Base-by-base conservation (phyloP, 441 rosid species). In the Mallotus repandus region DNA sequence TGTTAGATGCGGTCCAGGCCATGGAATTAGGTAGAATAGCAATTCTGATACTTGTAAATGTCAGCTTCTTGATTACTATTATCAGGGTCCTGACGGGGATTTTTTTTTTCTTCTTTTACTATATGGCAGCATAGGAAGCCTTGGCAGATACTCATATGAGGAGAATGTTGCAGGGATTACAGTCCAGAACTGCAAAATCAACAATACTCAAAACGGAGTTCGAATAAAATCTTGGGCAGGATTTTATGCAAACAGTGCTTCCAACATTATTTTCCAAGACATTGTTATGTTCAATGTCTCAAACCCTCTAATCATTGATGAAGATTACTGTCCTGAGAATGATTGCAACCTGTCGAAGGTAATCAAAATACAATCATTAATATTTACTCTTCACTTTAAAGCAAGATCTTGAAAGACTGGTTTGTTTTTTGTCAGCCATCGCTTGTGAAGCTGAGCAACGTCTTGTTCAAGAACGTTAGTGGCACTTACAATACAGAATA, bases 1-100 rank as follows among this genome's bases (percentile, higher is more conserved):
- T 49, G 63, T 82, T 43, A 62, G 53, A 1, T 88, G 91, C 35
- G 92, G 92, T 49, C 91, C 92, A 6, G 92, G 95, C 69, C 91
- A 88, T 19, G 95, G 95, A 55, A 83, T 89, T 64, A 89, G 94
- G 92, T 86, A 77, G 4, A 10, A 15, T 0, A 22, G 32, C 13
- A 58, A 21, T 58, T 58, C 62, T 58, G 12, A 3, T 11, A 7
- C 59, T 55, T 45, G 49, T 1, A 7, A 10, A 7, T 45, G 49
- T 45, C 49, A 45, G 49, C 49, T 45, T 45, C 9, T 62, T 62
- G 13, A 16, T 60, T 38, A 15, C 7, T 35, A 15, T 62, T 38
- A 32, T 5, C 2, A 13, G 49, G 21, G 2, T 45, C 7, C 12
- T 45, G 16, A 29, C 1, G 32, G 32, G 32, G 3, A 1, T 29